Evolutionary conservation across 2,329 filamentous ascomycete species (phyloP).

Genomic region (Cladosporium colombiae): DNA sequence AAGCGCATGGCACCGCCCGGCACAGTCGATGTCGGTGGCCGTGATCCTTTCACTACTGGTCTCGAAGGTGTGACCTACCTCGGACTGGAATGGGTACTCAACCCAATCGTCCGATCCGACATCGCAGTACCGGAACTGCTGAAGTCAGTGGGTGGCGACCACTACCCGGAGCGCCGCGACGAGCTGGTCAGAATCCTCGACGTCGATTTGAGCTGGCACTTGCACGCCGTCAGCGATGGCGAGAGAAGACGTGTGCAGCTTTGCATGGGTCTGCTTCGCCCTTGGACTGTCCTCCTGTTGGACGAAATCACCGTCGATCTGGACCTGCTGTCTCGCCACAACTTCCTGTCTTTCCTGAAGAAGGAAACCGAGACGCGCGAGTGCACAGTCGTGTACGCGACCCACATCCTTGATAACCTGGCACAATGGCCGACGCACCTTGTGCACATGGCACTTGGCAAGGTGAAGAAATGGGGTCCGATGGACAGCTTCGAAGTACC

Average conservation of each 20-base stretch:
- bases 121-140: conserved; percentile 89
- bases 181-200: conserved; percentile 87
- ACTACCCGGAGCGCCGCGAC: conserved; percentile 78
- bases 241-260: conserved; percentile 90
- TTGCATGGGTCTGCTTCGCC: conserved; percentile 89
- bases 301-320: conserved; percentile 98
- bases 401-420: conserved; percentile 93
- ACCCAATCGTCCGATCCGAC: conserved; percentile 92
- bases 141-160: conserved; percentile 79
- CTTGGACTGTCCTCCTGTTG: conserved; percentile 86
- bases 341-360: conserved; percentile 85
- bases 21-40: conserved; percentile 74
- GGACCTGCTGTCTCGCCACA: conserved; percentile 79
- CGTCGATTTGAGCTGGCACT: conserved; percentile 88
- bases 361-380: conserved; percentile 77
- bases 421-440: conserved; percentile 94
- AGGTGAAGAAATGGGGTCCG: conserved; percentile 80
- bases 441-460: conserved; percentile 90
- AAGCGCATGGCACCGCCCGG: conserved; percentile 83
- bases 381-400: conserved; percentile 96
- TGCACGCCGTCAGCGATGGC: conserved; percentile 93
- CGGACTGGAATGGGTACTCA: conserved; percentile 96
- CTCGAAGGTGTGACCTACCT: conserved; percentile 96
- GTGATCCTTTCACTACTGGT: conserved; percentile 87
- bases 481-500: conserved; percentile 68